These are phyloP conservation scores for Coniferiporia sulphurascens DNA, from an alignment of 1,284 basidiomycete genomes.

Conservation along the genomic window DNA sequence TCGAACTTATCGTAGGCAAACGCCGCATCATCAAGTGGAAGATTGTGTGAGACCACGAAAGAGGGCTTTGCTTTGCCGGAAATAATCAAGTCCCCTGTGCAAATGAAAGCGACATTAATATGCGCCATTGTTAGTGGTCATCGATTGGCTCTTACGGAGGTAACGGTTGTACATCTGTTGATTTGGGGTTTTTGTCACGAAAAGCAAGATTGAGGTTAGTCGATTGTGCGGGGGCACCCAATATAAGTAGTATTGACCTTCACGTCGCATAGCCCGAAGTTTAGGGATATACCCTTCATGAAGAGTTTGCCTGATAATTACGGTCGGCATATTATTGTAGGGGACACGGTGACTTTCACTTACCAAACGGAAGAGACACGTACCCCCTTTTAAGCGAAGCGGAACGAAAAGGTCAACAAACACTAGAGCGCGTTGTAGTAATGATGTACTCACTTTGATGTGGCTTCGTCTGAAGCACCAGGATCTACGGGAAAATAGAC, in stretches of 20 bases:
- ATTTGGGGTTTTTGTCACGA: no score
- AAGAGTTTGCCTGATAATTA: slow-evolving; percentile 38
- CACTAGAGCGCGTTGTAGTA: background rate
- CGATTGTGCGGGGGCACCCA: background rate
- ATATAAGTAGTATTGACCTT: slow-evolving; percentile 32
- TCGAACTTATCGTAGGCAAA: slow-evolving; percentile 49
- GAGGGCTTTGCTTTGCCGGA: slow-evolving; percentile 45
- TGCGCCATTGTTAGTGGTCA: no score
- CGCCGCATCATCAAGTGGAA: slow-evolving; percentile 40
- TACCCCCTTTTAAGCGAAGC: slow-evolving; percentile 32
- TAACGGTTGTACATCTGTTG: slow-evolving; percentile 45
- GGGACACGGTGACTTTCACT: slow-evolving; percentile 4
- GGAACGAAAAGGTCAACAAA: background rate
- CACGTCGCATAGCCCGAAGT: slow-evolving; percentile 52
- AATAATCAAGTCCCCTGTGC: slow-evolving; percentile 40
- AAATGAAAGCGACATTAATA: no score
- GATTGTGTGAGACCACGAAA: slow-evolving; percentile 47
- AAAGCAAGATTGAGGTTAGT: no score
- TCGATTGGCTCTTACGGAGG: slow-evolving; percentile 27
- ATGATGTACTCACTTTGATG: slow-evolving; percentile 36
- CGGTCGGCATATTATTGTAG: background rate
- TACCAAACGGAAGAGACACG: slow-evolving; percentile 47
- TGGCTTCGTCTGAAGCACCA: slow-evolving; percentile 45
- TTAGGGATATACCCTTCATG: slow-evolving; percentile 46
- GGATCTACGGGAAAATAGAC: slow-evolving; percentile 49